A percentile compares a stretch with the other conserved stretches of the same genome.
These are phyloP conservation scores for Colletotrichum lupini DNA, from an alignment of 2,329 filamentous ascomycete species.

Conservation along the genomic window DNA sequence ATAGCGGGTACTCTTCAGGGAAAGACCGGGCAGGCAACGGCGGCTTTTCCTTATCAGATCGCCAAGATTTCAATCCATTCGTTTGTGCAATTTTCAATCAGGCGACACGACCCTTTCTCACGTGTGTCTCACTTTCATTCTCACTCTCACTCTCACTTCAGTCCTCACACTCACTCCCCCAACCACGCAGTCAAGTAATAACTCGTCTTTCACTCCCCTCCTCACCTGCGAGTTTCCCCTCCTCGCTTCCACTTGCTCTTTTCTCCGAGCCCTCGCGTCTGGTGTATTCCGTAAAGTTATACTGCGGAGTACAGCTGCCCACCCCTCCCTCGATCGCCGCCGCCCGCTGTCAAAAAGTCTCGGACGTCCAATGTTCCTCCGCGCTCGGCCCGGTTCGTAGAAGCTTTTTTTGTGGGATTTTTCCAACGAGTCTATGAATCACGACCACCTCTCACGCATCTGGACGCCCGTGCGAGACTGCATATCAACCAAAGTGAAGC, in stretches of 20 bases:
- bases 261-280: not conserved
- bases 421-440: not conserved
- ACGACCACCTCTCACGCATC: not conserved
- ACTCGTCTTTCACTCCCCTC: not conserved
- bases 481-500: not conserved
- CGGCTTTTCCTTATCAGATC: constrained; percentile 34
- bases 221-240: not conserved
- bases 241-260: not conserved
- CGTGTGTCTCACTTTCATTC: constrained; percentile 9
- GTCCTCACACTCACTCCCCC: not conserved
- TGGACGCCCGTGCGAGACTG: not conserved
- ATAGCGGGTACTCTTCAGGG: not conserved
- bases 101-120: constrained; percentile 17
- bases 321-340: not conserved
- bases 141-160: not conserved
- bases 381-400: constrained; percentile 23
- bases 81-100: constrained; percentile 21
- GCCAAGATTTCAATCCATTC: not conserved
- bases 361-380: constrained; percentile 18
- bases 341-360: not conserved
- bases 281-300: not conserved
- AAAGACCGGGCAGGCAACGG: not conserved
- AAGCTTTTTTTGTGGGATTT: constrained; percentile 9
- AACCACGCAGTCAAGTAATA: too few species aligned
- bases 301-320: too few species aligned